phyloP scores from a whole-genome alignment of 208 protist species.

The Borovskyia barvae region DNA sequence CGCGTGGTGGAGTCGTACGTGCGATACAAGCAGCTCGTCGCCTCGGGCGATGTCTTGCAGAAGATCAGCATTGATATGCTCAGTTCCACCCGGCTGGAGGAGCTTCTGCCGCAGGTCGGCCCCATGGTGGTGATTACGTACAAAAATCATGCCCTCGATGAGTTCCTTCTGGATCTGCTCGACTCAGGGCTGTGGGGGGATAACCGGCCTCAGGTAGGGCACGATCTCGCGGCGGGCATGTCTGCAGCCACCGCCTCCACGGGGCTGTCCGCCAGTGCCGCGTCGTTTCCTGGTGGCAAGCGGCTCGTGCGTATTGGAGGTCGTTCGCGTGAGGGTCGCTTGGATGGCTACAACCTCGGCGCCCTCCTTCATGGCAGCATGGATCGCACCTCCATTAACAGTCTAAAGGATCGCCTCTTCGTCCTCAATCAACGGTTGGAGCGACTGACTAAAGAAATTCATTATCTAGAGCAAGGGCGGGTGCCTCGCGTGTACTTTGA shows the following conservation, averaged over 20 bases:
- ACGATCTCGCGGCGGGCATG: slow-evolving; percentile 15
- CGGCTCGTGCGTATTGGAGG: slow-evolving; percentile 88
- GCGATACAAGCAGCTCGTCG: slow-evolving; percentile 86
- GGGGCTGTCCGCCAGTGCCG: slow-evolving; percentile 2
- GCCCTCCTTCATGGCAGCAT: slow-evolving; percentile 52
- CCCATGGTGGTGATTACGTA: slow-evolving; percentile 93
- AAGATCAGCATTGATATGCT: slow-evolving; percentile 78
- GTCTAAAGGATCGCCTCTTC: slow-evolving; percentile 72
- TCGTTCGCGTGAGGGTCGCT: slow-evolving; percentile 64
- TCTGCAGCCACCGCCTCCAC: neutral
- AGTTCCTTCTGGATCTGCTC: slow-evolving; percentile 88
- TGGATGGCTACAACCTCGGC: slow-evolving; percentile 79
- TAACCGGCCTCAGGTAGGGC: slow-evolving; percentile 39
- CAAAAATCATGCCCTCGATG: slow-evolving; percentile 96
- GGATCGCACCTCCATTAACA: slow-evolving; percentile 69
- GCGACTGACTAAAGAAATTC: slow-evolving; percentile 78
- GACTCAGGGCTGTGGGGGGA: slow-evolving; percentile 67
- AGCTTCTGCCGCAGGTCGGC: slow-evolving; percentile 70
- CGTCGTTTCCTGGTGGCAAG: slow-evolving; percentile 71
- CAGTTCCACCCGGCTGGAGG: slow-evolving; percentile 32
- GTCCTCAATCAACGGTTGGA: slow-evolving; percentile 77
- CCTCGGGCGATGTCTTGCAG: slow-evolving; percentile 85
- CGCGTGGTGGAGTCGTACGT: slow-evolving; percentile 88
- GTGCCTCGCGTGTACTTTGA: slow-evolving; percentile 84
- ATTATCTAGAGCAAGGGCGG: slow-evolving; percentile 74